These are phyloP conservation scores for Lindgomyces ingoldianus DNA, from an alignment of 495 filamentous ascomycete genomes.

Conservation along the genomic window DNA sequence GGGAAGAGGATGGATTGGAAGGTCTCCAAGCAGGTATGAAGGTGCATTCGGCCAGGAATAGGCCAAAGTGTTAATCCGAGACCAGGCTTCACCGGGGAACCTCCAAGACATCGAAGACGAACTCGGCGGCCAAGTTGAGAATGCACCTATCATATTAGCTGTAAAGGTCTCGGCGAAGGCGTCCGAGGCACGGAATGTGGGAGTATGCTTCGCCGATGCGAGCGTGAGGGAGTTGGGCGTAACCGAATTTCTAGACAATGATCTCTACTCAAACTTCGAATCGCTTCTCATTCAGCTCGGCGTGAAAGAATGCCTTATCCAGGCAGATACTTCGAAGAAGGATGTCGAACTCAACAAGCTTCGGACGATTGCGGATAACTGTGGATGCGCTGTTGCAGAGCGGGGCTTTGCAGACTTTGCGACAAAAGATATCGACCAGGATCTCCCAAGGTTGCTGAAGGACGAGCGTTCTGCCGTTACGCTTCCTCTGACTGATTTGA, in stretches of 20 bases:
- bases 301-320: slow-evolving; percentile 88
- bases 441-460: slow-evolving; percentile 79
- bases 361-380: slow-evolving; percentile 82
- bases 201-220: slow-evolving; percentile 97
- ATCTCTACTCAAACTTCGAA: slow-evolving; percentile 97
- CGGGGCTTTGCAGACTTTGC: slow-evolving; percentile 75
- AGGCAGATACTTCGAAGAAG: slow-evolving; percentile 72
- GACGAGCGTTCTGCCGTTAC: slow-evolving; percentile 77
- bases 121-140: slow-evolving; percentile 81
- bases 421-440: slow-evolving; percentile 92
- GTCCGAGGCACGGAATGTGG: slow-evolving; percentile 79
- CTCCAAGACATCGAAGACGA: slow-evolving; percentile 97
- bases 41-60: slow-evolving; percentile 81
- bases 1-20: slow-evolving; percentile 87
- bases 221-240: slow-evolving; percentile 94
- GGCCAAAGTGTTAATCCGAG: slow-evolving; percentile 40
- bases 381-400: slow-evolving; percentile 85
- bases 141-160: slow-evolving; percentile 88
- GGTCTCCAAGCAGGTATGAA: slow-evolving; percentile 78
- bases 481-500: slow-evolving; percentile 88
- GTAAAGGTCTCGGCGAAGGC: slow-evolving; percentile 90
- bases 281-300: slow-evolving; percentile 93
- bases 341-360: slow-evolving; percentile 90
- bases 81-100: slow-evolving; percentile 82
- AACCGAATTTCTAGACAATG: slow-evolving; percentile 97